Evolutionary conservation across 1,284 basidiomycete species (phyloP), one percentile per base, ranked within the genome.

Genomic region (Pascua sp.): DNA sequence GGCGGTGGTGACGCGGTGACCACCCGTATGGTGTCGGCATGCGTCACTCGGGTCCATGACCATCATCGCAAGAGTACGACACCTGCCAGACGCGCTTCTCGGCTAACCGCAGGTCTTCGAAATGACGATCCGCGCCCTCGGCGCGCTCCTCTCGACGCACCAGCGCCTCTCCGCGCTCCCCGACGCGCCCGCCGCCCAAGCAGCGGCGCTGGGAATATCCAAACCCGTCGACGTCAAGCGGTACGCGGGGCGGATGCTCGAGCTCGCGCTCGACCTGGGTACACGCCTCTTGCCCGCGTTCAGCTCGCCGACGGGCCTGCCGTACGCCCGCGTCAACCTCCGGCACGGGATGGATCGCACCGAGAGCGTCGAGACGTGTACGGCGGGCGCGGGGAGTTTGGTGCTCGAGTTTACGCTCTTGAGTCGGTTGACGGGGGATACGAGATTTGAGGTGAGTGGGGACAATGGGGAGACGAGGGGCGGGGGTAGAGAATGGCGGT

Each of bases 351-450:
- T 78, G 11, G 69, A 71, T 17, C 57, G 60, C 46, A 64, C 67
- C 2, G 76, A 78, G 60, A 70, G 58, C 41, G 43, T 60, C 17
- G 75, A 76, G 54, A 78, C 76, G 1, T 78, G 76, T 68, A 87
- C 90, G 42, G 91, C 93, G 46, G 93, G 91, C 42, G 94, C 92
- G 18, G 91, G 91, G 7, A 92, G 91, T 46, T 79, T 97, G 48
- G 86, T 96, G 46, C 80, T 97, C 24, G 93, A 97, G 73, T 96
- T 96, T 72, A 89, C 86, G n/a, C 87, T 90, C 8, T 78, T 97
- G 17, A 91, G 89, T 66, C 85, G 92, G 36, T 80, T 97, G 40
- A 93, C 91, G 15, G 89, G 89, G 10, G 91, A 95, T 68, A 82
- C 85, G 39, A 83, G 86, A 13, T 97, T 91, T 68, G 93, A 97